Base-by-base conservation (phyloP, 2,329 filamentous ascomycete genomes). In the Neofusicoccum sp. region DNA sequence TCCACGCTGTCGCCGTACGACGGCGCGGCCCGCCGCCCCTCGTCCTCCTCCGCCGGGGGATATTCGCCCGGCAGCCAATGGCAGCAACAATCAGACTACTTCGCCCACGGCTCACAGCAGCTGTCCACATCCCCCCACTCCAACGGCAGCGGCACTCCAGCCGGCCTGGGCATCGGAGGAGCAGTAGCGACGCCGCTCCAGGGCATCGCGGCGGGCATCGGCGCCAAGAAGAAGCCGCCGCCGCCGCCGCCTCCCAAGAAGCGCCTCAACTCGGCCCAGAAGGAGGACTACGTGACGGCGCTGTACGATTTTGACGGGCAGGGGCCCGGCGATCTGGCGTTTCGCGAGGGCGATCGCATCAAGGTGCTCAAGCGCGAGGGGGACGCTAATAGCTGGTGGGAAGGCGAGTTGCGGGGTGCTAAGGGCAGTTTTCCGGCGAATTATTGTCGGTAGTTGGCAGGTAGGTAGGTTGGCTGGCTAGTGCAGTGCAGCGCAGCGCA, bases 381-480 rank as follows among this genome's bases (percentile, higher is more conserved):
- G 6, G 91, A 87, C 63, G 88, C 86, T 24, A 91, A 95, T 71
- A 96, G 91, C 90, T 96, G 91, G 91, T 93, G 89, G 89, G 84
- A 90, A 63, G 91, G 91, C 11, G 90, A 95, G 73, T 65, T 93
- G 12, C 79, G 80, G 41, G 90, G 90, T 0, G 73, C 79, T 28
- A 83, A 81, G 69, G 91, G 91, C 3, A 86, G 80, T 65, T 96
- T 96, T 71, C 91, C 91, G 1, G 91, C 91, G 6, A 96, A 96
- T 74, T 96, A 96, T 75, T 90, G 88, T 69, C 82, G 41, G 47
- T n/a, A 40, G 31, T 47, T 26, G 24, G n/a, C 44, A 20, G 6
- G 12, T 26, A 16, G 20, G 44, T 14, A 8, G 41, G 41, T 44
- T 44, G 41, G 41, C 8, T n/a, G 41, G 34, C 2, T 38, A n/a